Evolutionary conservation across 73 alveolate genomes (phyloP), one percentile per base, ranked within the genome.

Genomic region (Uronychia binucleata): DNA sequence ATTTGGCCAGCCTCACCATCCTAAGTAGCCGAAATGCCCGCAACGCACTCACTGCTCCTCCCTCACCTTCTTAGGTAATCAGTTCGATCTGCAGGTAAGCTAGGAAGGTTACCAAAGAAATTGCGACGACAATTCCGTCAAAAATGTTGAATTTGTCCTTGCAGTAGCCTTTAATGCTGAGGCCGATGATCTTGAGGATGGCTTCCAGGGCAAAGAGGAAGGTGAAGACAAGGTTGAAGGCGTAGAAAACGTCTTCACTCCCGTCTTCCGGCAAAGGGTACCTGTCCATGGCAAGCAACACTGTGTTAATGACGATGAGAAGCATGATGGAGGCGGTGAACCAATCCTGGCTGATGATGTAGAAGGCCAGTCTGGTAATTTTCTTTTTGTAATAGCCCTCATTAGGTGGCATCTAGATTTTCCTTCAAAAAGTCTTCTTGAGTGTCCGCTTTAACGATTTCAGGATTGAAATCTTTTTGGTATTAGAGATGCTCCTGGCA

Each of bases 91-190:
- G 19, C 26, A 28, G n/a, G 33, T 79, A 75, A 13, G 88, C 30
- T 33, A 87, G 58, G 19, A 82, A 30, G 26, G 76, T 91, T 0
- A 80, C 84, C 1, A 89, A n/a, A 0, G 93, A 83, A 11, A 92
- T 34, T 26, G 86, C 81, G 26, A 93, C 94, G 1, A 91, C 75
- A 0, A 83, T 8, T 26, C 86, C 77, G 76, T 93, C 98, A 81
- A 93, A 93, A 57, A 87, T 26, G 79, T 93, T 93, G 89, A 92
- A 83, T 58, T 59, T 82, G 46, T 93, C 98, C 81, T 91, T 83
- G 57, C 75, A 35, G 83, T 82, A 94, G 0, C 78, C 94, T 27
- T 31, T 33, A n/a, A 88, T 57, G 28, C 98, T 97, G 14, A 92
- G 76, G 26, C 95, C 96, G 8, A 87, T 57, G 1, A 92, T 27